A percentile compares a stretch with the other conserved stretches of the same genome.
Conservation (phyloP, 345 rosid species). For the Rubroshorea leprosula region DNA sequence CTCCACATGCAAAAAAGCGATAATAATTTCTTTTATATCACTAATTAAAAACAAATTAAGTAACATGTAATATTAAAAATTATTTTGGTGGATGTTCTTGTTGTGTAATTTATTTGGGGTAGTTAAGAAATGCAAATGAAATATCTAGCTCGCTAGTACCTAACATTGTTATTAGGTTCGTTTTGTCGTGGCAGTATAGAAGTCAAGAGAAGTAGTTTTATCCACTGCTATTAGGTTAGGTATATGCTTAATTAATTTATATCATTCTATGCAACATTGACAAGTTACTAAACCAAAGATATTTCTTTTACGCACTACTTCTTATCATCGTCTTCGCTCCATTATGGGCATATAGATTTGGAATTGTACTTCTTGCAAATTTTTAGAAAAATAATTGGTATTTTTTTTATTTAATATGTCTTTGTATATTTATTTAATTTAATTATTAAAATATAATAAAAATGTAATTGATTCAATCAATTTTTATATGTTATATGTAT, state of each 20-base stretch:
- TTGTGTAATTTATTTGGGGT: not conserved
- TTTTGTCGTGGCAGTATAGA: not conserved
- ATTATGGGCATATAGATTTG: no score
- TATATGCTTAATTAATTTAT: not conserved
- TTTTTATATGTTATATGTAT: no score
- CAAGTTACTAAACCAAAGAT: not conserved
- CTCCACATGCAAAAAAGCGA: constrained; percentile 65
- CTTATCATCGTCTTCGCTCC: no score
- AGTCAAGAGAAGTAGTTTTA: not conserved
- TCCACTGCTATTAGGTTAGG: not conserved
- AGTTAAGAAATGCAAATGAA: constrained; percentile 5
- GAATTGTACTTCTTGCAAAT: no score
- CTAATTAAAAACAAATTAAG: constrained; percentile 15
- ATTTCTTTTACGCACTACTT: no score
- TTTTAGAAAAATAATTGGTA: no score
- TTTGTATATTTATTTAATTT: no score
- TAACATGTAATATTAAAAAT: not conserved
- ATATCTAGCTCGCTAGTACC: not conserved
- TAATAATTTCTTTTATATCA: constrained; percentile 14
- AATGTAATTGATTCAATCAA: no score
- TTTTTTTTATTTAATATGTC: no score
- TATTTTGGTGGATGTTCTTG: constrained; percentile 1
- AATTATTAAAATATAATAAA: no score
- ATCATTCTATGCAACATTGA: not conserved
- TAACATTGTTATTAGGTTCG: not conserved